Evolutionary conservation across 2,329 filamentous ascomycete genomes (phyloP).

Genomic region (Pezicula neosporulosa): DNA sequence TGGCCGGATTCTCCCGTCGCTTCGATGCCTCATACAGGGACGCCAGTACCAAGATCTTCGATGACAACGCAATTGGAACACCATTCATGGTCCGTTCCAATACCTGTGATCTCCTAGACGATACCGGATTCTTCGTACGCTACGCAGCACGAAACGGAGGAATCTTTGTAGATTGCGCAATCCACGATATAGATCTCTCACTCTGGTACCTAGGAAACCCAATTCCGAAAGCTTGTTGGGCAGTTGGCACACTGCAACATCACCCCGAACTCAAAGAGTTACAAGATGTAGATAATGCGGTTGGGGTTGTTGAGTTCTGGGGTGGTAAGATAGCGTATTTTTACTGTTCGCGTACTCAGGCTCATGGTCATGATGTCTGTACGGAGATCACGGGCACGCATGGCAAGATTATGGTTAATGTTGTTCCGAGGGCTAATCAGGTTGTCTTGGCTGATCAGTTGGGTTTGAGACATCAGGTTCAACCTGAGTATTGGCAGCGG

Average conservation of each 20-base stretch:
- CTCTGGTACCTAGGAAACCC: slow-evolving; percentile 36
- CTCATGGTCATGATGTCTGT: slow-evolving; percentile 38
- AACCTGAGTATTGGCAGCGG: slow-evolving; percentile 22
- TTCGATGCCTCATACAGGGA: slow-evolving; percentile 41
- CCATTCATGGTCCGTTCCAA: slow-evolving; percentile 39
- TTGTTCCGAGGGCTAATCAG: slow-evolving; percentile 23
- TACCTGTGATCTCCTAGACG: slow-evolving; percentile 35
- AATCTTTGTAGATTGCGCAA: slow-evolving; percentile 39
- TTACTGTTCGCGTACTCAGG: slow-evolving; percentile 38
- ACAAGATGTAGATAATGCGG: slow-evolving; percentile 39
- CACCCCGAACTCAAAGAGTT: slow-evolving; percentile 34
- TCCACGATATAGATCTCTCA: slow-evolving; percentile 42
- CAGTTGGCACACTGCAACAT: slow-evolving; percentile 29
- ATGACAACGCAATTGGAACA: slow-evolving; percentile 31
- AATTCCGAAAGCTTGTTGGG: slow-evolving; percentile 33
- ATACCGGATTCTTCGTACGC: slow-evolving; percentile 36
- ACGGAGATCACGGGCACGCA: slow-evolving; percentile 39
- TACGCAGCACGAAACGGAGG: slow-evolving; percentile 38
- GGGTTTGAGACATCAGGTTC: slow-evolving; percentile 20
- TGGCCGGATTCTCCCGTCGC: slow-evolving; percentile 40
- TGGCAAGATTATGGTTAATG: slow-evolving; percentile 33
- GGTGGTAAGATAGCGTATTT: slow-evolving; percentile 40
- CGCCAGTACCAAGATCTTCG: slow-evolving; percentile 29
- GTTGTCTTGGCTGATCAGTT: slow-evolving; percentile 19
- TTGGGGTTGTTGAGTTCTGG: slow-evolving; percentile 41